Evolutionary conservation across 495 filamentous ascomycete species (phyloP).

Genomic region (Trichocladium antarcticum): DNA sequence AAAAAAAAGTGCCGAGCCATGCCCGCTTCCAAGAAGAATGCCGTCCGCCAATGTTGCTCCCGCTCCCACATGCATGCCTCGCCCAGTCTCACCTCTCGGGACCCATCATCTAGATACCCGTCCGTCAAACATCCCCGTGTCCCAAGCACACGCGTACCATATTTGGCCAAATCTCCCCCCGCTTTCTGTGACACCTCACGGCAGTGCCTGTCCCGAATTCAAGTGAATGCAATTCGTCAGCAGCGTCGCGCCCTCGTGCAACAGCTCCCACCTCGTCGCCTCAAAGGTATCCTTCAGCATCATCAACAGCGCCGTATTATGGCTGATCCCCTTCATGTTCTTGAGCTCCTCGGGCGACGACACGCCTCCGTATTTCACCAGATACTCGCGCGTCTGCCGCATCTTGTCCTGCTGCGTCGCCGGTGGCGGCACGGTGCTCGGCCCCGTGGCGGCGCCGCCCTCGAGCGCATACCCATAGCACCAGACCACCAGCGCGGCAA

Average conservation of each 20-base stretch:
- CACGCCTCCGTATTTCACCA: conserved; percentile 62
- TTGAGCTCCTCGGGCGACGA: conserved; percentile 73
- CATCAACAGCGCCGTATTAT: conserved; percentile 70
- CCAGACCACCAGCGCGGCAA: conserved; percentile 86
- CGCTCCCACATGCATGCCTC: not conserved
- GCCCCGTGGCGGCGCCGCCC: conserved; percentile 61
- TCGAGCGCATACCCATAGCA: conserved; percentile 89
- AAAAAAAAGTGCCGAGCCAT: conserved; percentile 9
- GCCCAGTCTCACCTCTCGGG: too few relatives aligned
- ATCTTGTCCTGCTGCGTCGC: conserved; percentile 52
- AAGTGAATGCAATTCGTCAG: conserved; percentile 65
- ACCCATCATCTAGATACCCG: too few relatives aligned
- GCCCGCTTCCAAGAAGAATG: conserved; percentile 3
- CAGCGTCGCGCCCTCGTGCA: conserved; percentile 73
- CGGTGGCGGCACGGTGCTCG: conserved; percentile 36
- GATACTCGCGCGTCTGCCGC: conserved; percentile 67
- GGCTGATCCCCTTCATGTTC: conserved; percentile 63
- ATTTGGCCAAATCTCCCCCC: not conserved
- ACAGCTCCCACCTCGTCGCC: conserved; percentile 79
- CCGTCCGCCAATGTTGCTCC: not conserved
- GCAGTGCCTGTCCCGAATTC: conserved; percentile 28
- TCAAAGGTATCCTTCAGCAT: conserved; percentile 72
- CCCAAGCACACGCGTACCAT: too few relatives aligned
- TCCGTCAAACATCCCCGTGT: too few relatives aligned
- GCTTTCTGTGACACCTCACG: not conserved